Base-by-base conservation (phyloP, 2,329 filamentous ascomycete genomes). In the Sclerotinia minor region DNA sequence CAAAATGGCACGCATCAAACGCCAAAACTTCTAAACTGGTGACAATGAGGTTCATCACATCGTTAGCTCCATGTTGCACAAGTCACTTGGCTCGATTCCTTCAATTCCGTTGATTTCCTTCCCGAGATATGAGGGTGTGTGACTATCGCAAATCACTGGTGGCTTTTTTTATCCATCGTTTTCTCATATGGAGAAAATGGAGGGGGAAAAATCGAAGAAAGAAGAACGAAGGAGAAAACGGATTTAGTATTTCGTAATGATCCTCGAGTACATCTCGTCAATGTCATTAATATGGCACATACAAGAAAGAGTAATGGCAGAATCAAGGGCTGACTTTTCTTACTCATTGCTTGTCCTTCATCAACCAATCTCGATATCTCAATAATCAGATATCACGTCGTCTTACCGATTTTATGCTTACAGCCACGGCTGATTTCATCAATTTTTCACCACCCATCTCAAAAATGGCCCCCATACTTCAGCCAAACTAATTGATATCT, bases 51-150 rank as follows among this genome's bases (percentile, higher is more conserved):
- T 50, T 21, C 17, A 45, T 63, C 59, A 63, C 45, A 52, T 50
- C n/a, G n/a, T 63, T 63, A 63, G 44, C 59, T 63, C 45, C 59
- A 63, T 35, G 15, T 49, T 52, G 45, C 32, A 41, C 38, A 50
- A 41, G 59, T 45, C 45, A 50, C 45, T 35, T 26, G 32, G n/a
- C 17, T 61, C 53, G 24, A 38, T 24, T 13, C 26, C 24, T 61
- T 61, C 53, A 55, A 38, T 38, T 13, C 26, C 15, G 11, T 15
- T 29, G 24, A 52, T 41, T 52, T 52, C 32, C 29, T 50, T 63
- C n/a, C 59, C 45, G 59, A 26, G 29, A 50, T 61, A 11, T 50
- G 59, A 52, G 38, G 29, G 45, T 26, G 59, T 8, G 15, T 17
- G 35, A 26, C 45, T 5, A 49, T 49, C 29, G 21, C 17, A 47